Percentiles rank a stretch among this genome's conserved stretches.
These are phyloP conservation scores for Pseudoneurospora amorphoporcata DNA, from an alignment of 495 filamentous ascomycete species.

Conservation along the genomic window DNA sequence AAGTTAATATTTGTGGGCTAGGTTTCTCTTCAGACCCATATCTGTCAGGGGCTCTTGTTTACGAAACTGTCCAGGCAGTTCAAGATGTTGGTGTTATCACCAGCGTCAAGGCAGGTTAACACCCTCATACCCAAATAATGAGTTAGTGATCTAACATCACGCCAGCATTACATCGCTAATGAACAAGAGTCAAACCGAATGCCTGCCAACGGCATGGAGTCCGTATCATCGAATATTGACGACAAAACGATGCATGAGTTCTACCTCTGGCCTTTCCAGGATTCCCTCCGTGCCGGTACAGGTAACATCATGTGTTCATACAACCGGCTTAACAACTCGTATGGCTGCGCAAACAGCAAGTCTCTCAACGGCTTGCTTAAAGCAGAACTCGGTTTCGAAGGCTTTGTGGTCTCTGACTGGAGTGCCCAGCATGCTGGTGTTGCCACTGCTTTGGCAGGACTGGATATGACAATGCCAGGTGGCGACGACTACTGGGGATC, in stretches of 20 bases:
- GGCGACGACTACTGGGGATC: conserved; percentile 31
- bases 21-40: conserved; percentile 42
- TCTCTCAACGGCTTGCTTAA: conserved; percentile 54
- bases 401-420: conserved; percentile 59
- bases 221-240: conserved; percentile 52
- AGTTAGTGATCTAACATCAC: not conserved
- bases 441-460: conserved; percentile 41
- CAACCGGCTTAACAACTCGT: conserved; percentile 54
- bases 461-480: conserved; percentile 54
- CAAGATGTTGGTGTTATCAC: conserved; percentile 45
- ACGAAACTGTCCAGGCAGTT: conserved; percentile 36
- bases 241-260: conserved; percentile 62
- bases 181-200: conserved; percentile 59
- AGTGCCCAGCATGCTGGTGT: conserved; percentile 47
- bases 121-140: not conserved
- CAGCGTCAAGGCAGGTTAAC: conserved; percentile 45
- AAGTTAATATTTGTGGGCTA: conserved; percentile 5
- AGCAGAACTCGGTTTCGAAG: conserved; percentile 49
- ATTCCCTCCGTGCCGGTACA: conserved; percentile 51
- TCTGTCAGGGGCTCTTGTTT: conserved; percentile 35
- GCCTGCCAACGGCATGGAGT: conserved; percentile 30
- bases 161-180: conserved; percentile 50
- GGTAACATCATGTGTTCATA: conserved; percentile 64
- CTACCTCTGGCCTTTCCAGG: conserved; percentile 63
- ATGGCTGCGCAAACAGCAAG: conserved; percentile 55